phyloP scores from a whole-genome alignment of 2,329 filamentous ascomycete genomes.

The Fusarium fracticaudum region DNA sequence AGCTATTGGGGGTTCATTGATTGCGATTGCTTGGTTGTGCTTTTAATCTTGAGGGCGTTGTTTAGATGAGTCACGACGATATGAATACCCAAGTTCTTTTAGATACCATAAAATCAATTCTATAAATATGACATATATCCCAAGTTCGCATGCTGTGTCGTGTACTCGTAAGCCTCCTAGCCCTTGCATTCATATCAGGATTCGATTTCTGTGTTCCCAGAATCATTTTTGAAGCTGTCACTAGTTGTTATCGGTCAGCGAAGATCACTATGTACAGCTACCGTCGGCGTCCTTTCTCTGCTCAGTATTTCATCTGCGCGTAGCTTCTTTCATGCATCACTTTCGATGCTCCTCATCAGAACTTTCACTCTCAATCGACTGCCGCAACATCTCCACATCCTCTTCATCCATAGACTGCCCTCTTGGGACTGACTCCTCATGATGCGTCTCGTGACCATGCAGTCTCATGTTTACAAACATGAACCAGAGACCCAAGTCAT shows the following conservation, averaged over 20 bases:
- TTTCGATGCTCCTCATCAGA: conserved; percentile 8
- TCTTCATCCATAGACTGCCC: conserved; percentile 24
- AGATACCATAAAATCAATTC: neutral
- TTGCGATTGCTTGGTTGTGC: conserved; percentile 9
- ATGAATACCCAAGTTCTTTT: conserved; percentile 17
- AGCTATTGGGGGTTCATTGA: conserved; percentile 7
- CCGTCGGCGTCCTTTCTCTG: accelerated
- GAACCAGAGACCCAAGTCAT: conserved; percentile 67
- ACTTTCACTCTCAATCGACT: neutral
- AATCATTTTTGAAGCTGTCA: too few relatives aligned
- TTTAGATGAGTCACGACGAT: conserved; percentile 15
- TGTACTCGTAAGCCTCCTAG: neutral
- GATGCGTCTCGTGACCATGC: conserved; percentile 52
- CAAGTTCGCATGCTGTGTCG: neutral
- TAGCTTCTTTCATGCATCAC: neutral
- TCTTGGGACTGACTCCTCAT: neutral
- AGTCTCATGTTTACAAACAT: conserved; percentile 69
- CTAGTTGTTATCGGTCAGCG: accelerated
- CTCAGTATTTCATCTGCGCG: accelerated
- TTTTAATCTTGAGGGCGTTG: conserved; percentile 1
- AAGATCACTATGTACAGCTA: neutral
- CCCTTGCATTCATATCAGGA: too few relatives aligned
- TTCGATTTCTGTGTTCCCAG: too few relatives aligned
- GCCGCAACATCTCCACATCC: conserved; percentile 7
- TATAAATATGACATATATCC: neutral